These are phyloP conservation scores for Nicotiana undulata DNA, from an alignment of 257 asterid species.

Conservation along the genomic window DNA sequence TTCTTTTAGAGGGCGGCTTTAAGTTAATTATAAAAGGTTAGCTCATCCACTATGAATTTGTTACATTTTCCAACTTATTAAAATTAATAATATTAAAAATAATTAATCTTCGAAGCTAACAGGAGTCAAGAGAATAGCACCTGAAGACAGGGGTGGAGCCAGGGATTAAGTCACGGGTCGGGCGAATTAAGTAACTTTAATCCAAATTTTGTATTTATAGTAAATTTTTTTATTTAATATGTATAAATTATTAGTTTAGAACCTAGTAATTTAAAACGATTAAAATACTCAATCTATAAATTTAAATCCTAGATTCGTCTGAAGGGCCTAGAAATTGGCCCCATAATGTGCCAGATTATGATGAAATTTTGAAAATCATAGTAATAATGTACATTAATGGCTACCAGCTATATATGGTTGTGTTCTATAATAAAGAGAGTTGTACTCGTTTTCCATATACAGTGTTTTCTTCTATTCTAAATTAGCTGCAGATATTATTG, in stretches of 20 bases:
- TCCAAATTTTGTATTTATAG: no score
- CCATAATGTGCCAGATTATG: background rate
- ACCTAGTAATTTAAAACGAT: no score
- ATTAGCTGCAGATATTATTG: background rate
- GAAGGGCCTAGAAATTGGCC: background rate
- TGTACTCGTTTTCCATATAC: no score
- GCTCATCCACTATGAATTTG: background rate
- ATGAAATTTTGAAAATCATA: background rate
- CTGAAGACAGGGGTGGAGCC: background rate
- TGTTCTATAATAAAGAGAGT: background rate
- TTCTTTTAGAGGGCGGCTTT: background rate
- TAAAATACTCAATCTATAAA: no score
- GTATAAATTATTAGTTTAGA: no score
- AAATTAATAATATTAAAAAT: background rate
- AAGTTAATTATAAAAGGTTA: background rate
- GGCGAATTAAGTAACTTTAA: no score
- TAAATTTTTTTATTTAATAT: no score
- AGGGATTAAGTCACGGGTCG: no score
- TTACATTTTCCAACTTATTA: background rate
- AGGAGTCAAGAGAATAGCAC: background rate
- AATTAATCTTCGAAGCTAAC: background rate
- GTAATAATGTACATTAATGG: background rate
- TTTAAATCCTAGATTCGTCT: no score
- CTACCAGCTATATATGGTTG: background rate
- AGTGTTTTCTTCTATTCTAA: background rate